These are phyloP conservation scores for Colletotrichum salicis DNA, from an alignment of 2,329 filamentous ascomycete species.

Conservation along the genomic window DNA sequence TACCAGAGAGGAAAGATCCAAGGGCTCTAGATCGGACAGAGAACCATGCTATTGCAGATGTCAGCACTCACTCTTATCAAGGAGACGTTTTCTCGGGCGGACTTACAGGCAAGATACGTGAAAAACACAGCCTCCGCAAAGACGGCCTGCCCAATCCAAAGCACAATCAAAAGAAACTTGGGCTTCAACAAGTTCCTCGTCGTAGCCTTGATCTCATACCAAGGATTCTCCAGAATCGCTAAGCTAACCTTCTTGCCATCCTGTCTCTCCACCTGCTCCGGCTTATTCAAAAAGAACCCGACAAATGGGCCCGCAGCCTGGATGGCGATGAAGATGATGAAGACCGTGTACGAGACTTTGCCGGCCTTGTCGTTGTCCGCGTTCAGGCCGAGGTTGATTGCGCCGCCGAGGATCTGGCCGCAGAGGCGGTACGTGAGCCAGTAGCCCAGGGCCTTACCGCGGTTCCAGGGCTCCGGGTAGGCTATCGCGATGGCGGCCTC, in stretches of 20 bases:
- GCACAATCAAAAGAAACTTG: conserved; percentile 71
- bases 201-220: conserved; percentile 69
- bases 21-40: conserved; percentile 75
- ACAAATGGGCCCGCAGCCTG: conserved; percentile 74
- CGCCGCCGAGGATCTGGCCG: conserved; percentile 77
- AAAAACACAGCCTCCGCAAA: conserved; percentile 79
- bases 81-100: not conserved
- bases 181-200: conserved; percentile 68
- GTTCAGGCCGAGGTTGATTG: conserved; percentile 77
- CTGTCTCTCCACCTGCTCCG: conserved; percentile 70
- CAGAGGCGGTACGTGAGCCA: conserved; percentile 71
- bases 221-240: conserved; percentile 64
- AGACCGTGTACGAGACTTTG: conserved; percentile 76
- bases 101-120: conserved; percentile 67
- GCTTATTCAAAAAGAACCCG: conserved; percentile 70
- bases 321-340: conserved; percentile 75
- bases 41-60: conserved; percentile 66
- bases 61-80: conserved; percentile 34
- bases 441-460: conserved; percentile 72
- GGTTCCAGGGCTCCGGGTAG: conserved; percentile 77
- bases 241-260: conserved; percentile 73
- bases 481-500: conserved; percentile 79
- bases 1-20: conserved; percentile 76
- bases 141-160: conserved; percentile 76
- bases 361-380: conserved; percentile 65